A percentile compares a stretch with the other conserved stretches of the same genome.
These are phyloP conservation scores for Didymella pomorum DNA, from an alignment of 2,329 filamentous ascomycete species.

Conservation along the genomic window DNA sequence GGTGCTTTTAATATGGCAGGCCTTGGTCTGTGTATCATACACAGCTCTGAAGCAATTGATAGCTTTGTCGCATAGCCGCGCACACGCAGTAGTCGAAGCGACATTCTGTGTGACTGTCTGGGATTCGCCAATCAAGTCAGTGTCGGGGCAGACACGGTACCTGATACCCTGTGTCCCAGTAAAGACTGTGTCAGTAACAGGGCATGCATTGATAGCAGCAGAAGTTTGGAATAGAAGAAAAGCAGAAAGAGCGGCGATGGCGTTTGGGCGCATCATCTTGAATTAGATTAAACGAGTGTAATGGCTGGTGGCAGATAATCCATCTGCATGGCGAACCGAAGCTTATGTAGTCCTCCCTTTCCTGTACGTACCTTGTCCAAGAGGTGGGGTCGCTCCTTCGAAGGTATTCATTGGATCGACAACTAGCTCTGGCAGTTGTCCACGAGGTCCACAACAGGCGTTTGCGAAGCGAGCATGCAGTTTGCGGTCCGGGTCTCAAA, in stretches of 20 bases:
- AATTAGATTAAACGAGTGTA: conserved; percentile 1
- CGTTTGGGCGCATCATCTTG: conserved; percentile 28
- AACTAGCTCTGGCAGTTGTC: background rate
- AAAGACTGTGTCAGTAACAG: conserved; percentile 29
- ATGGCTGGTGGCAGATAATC: background rate
- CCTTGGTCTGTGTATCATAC: conserved; percentile 30
- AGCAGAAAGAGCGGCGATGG: conserved; percentile 24
- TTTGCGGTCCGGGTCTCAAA: background rate
- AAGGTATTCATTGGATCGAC: conserved; percentile 2
- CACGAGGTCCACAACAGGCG: conserved; percentile 6
- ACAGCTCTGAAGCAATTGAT: conserved; percentile 40
- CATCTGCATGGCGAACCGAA: background rate
- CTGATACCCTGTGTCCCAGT: conserved; percentile 30
- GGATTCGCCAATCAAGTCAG: conserved; percentile 31
- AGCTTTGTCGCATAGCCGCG: conserved; percentile 29
- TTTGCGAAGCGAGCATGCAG: conserved; percentile 7
- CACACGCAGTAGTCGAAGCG: conserved; percentile 31
- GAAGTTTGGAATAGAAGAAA: conserved; percentile 28
- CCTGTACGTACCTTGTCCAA: background rate
- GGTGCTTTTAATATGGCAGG: conserved; percentile 37
- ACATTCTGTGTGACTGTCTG: conserved; percentile 23
- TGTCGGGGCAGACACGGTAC: conserved; percentile 33
- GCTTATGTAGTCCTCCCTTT: conserved; percentile 13
- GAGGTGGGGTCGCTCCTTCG: background rate
- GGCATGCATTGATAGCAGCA: conserved; percentile 32